A percentile compares a stretch with the other conserved stretches of the same genome.
These are phyloP conservation scores for Glutinoglossum americanum DNA, from an alignment of 495 filamentous ascomycete species.

Conservation along the genomic window DNA sequence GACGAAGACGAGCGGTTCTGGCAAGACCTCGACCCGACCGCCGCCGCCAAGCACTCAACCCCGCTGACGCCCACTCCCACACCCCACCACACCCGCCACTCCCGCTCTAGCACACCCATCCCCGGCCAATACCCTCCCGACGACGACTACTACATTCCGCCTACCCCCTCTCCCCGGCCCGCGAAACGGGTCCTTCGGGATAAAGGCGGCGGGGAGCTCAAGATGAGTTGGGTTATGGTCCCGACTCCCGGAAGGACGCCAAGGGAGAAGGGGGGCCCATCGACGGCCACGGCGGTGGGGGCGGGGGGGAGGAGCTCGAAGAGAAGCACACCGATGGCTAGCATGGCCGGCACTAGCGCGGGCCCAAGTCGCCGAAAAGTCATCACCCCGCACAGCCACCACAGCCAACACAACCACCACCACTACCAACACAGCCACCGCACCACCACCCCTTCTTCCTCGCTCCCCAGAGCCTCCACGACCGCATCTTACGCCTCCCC, in stretches of 20 bases:
- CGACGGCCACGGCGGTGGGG: conserved; percentile 14
- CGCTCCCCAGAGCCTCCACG: conserved; percentile 11
- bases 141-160: conserved; percentile 5
- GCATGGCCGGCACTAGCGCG: background rate
- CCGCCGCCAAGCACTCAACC: no score
- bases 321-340: background rate
- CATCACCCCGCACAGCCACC: background rate
- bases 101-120: no score
- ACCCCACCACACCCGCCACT: no score
- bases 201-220: conserved; percentile 18
- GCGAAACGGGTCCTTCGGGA: conserved; percentile 32
- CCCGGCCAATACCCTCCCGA: no score
- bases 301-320: conserved; percentile 6
- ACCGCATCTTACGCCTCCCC: conserved; percentile 12
- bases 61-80: no score
- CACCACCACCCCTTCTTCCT: background rate
- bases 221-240: conserved; percentile 7
- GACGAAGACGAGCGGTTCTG: no score
- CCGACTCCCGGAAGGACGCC: background rate
- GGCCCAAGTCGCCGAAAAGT: background rate
- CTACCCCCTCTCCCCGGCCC: conserved; percentile 13
- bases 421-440: background rate
- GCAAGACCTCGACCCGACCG: no score
- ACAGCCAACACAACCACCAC: background rate
- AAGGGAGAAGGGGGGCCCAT: background rate